These are phyloP conservation scores for Sugiyamaella xylanicola DNA, from an alignment of 1,139 yeast genomes.

Conservation along the genomic window DNA sequence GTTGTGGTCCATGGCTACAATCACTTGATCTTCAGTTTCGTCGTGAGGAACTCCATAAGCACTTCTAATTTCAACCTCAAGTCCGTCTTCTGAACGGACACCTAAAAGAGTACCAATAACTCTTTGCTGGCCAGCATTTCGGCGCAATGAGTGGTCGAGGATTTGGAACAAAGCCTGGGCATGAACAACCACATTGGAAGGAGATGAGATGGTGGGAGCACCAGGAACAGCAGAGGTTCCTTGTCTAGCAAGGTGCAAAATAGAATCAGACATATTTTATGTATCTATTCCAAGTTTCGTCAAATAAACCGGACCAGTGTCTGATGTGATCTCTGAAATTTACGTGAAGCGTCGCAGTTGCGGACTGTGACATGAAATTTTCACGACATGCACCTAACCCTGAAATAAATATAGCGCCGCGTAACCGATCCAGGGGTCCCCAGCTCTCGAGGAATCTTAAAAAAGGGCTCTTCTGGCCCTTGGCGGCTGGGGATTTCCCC, in stretches of 20 bases:
- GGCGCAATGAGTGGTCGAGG: constrained; percentile 57
- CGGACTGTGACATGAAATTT: constrained; percentile 11
- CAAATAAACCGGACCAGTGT: background rate
- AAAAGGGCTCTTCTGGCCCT: too few species aligned
- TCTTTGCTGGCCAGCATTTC: constrained; percentile 53
- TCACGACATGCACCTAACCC: constrained; percentile 15
- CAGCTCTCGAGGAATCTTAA: too few species aligned
- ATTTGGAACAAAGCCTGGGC: constrained; percentile 77
- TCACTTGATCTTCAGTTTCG: constrained; percentile 73
- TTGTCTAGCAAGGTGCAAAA: constrained; percentile 37
- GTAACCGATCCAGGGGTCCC: background rate
- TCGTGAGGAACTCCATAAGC: constrained; percentile 83
- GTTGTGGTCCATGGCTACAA: constrained; percentile 78
- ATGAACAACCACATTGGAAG: constrained; percentile 43
- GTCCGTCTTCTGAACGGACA: constrained; percentile 82
- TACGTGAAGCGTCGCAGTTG: background rate
- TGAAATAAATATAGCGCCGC: constrained; percentile 7
- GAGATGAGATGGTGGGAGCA: constrained; percentile 35
- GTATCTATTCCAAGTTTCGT: background rate
- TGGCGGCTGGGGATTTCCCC: background rate
- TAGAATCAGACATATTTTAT: constrained; percentile 34
- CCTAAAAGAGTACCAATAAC: constrained; percentile 85
- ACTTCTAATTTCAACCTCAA: constrained; percentile 69
- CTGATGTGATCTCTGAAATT: background rate
- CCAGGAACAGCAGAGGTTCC: constrained; percentile 34